Evolutionary conservation across 805 yeast species (phyloP), one percentile per base, ranked within the genome.

Genomic region (Scheffersomyces lignosus): DNA sequence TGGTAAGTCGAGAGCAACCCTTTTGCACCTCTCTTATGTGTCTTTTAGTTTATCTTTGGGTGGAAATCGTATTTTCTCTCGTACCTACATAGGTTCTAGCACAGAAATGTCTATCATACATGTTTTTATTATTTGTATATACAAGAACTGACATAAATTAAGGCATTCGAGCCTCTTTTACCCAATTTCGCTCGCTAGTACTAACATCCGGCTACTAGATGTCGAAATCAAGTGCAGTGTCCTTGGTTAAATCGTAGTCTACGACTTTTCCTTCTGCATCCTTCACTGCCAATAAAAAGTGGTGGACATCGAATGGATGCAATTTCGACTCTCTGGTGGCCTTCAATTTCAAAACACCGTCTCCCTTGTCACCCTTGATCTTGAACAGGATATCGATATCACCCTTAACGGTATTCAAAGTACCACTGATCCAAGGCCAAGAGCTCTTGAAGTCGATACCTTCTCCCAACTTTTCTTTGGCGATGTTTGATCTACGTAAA

Each of bases 391-490:
- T 77, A 57, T 91, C 84, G 27, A 93, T 84, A 14, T 75, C 69
- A 17, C 96, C 96, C 43, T 79, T 73, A 43, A 87, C 88, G 18
- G 93, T 87, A 49, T 90, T 88, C 45, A 93, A 67, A 30, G 80
- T 77, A 9, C 99, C 99, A 39, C 73, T 65, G 41, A 91, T 81
- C 96, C 96, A 93, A 4, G 99, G 98, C 67, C 82, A 77, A 24
- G 84, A 64, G 18, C 82, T 79, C 18, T 78, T 75, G 55, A 83
- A 88, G 26, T 80, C 80, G 45, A 91, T 85, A 51, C 85, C 81
- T 31, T 75, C 77, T 14, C 98, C 98, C 31, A 91, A 65, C 2
- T 65, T 54, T 16, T 75, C 77, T 37, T 78, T 71, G 8, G 89
- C 89, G 29, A 64, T 44, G 7, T 74, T 70, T 1, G 91, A 83